Percentiles rank a stretch among this genome's conserved stretches.
Conservation (phyloP, 23 red algal genomes). For the Cyanidium caldarium region DNA sequence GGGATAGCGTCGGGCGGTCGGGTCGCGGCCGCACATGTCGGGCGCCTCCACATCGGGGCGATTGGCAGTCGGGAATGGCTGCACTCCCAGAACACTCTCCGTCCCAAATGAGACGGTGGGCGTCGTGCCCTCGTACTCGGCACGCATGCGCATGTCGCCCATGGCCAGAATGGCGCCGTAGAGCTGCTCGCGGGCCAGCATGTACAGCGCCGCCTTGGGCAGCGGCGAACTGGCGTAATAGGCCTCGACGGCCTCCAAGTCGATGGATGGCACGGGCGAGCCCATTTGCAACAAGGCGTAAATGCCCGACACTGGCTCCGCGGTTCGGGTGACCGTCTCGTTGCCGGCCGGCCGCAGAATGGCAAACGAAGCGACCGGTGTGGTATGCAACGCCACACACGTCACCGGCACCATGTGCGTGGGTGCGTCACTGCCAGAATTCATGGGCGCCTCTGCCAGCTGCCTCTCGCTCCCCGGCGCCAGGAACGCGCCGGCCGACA, state of each 20-base stretch:
- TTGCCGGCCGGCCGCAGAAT: conserved; percentile 25
- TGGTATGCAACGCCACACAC: too few species aligned
- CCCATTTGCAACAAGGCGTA: background rate
- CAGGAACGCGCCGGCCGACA: conserved; percentile 10
- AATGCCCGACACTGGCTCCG: background rate
- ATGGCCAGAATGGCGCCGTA: background rate
- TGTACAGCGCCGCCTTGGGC: conserved; percentile 5
- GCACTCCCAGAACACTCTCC: background rate
- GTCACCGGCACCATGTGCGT: conserved; percentile 9
- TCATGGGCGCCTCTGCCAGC: background rate
- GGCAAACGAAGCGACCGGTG: too few species aligned
- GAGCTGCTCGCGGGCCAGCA: conserved; percentile 5
- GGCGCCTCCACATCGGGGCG: background rate
- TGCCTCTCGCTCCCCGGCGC: conserved; percentile 8
- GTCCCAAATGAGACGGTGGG: background rate
- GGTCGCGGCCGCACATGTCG: background rate
- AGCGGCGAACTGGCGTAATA: background rate
- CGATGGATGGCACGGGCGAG: background rate
- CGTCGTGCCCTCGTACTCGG: background rate
- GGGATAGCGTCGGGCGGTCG: conserved; percentile 12
- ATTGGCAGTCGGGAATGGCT: background rate
- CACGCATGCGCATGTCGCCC: background rate
- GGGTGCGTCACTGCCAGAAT: conserved; percentile 8
- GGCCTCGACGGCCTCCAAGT: background rate
- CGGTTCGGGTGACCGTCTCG: conserved; percentile 1